A percentile compares a stretch with the other conserved stretches of the same genome.
Conservation (phyloP, 805 yeast genomes). For the Jamesozyma lodderae region DNA sequence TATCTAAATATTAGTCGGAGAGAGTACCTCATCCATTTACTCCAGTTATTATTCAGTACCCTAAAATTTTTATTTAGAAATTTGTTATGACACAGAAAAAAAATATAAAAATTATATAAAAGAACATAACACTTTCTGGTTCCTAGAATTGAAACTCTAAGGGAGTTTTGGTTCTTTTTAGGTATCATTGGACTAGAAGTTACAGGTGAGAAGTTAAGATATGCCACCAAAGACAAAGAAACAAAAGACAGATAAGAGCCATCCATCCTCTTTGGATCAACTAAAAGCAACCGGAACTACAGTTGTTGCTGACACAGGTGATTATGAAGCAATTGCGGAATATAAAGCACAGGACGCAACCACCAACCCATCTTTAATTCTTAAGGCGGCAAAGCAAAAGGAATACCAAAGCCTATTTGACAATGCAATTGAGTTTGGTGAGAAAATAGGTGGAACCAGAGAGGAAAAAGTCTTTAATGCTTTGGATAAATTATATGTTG, state of each 20-base stretch:
- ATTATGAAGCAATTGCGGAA: constrained; percentile 92
- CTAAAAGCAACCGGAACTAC: constrained; percentile 90
- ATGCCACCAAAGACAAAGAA: constrained; percentile 20
- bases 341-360: constrained; percentile 98
- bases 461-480: constrained; percentile 66
- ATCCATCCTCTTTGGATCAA: constrained; percentile 68
- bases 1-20: no score
- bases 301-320: constrained; percentile 98
- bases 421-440: constrained; percentile 76
- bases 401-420: constrained; percentile 84
- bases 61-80: no score
- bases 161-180: neutral
- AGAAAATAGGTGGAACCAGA: constrained; percentile 42
- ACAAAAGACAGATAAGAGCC: constrained; percentile 28
- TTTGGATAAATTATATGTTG: constrained; percentile 82
- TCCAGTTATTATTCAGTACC: no score
- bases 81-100: no score
- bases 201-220: neutral
- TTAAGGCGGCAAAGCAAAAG: constrained; percentile 86
- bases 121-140: neutral
- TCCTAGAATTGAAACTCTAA: no score
- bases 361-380: constrained; percentile 92
- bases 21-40: no score
- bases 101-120: no score
- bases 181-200: neutral